Percentiles rank a stretch among this genome's conserved stretches.
Conservation (phyloP, 179 eudicot genomes). For the Sideroxylon spinosum region DNA sequence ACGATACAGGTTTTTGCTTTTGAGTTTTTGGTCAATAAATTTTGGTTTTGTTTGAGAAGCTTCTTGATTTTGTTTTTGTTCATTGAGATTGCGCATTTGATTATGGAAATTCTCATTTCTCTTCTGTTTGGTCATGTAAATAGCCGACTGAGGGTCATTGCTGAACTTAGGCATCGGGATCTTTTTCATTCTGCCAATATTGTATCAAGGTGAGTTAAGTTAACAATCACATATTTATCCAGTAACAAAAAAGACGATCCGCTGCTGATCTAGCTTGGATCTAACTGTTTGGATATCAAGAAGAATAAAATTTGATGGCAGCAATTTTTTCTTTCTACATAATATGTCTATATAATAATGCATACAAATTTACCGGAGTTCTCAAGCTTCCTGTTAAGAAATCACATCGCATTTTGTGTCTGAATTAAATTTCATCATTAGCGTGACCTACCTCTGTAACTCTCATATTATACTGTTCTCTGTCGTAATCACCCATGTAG, state of each 20-base stretch:
- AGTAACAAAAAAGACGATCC: not conserved
- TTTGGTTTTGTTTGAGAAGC: not conserved
- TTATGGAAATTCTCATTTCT: not conserved
- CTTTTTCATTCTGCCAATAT: slow-evolving; percentile 76
- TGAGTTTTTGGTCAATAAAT: not conserved
- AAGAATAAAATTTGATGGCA: too few species aligned
- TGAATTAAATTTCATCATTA: not conserved
- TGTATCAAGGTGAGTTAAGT: slow-evolving; percentile 63
- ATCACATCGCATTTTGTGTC: not conserved
- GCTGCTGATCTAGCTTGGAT: not conserved
- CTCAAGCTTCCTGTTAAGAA: not conserved
- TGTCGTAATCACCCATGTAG: too few species aligned
- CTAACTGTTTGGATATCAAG: not conserved
- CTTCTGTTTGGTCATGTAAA: slow-evolving; percentile 18
- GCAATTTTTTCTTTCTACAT: too few species aligned
- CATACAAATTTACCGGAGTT: too few species aligned
- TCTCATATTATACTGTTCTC: too few species aligned
- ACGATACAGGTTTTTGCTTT: slow-evolving; percentile 55
- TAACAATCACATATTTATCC: not conserved
- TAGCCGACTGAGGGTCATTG: slow-evolving; percentile 75
- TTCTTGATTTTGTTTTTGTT: not conserved
- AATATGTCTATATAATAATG: too few species aligned
- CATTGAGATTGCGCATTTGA: not conserved
- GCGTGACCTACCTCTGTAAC: not conserved
- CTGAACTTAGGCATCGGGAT: slow-evolving; percentile 85